Evolutionary conservation across 1,139 yeast genomes (phyloP).

Genomic region (Diutina mesorugosa): DNA sequence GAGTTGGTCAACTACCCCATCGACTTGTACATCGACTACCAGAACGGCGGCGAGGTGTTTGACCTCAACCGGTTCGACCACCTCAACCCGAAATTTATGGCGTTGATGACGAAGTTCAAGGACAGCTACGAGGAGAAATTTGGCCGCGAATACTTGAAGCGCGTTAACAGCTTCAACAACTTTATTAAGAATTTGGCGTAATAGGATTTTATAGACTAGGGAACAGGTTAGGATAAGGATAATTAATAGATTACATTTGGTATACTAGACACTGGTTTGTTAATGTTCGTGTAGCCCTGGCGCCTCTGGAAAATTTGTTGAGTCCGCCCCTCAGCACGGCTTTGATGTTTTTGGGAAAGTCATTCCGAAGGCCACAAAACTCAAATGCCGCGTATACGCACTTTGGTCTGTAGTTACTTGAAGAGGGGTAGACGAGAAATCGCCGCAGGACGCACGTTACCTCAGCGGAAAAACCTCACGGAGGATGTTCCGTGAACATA

Average conservation of each 20-base stretch:
- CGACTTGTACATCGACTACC: conserved; percentile 25
- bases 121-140: neutral
- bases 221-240: neutral
- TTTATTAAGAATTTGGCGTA: conserved; percentile 1
- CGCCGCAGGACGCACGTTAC: neutral
- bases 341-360: neutral
- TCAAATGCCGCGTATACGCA: neutral
- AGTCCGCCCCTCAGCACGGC: neutral
- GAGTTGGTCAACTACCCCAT: conserved; percentile 30
- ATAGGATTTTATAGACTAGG: neutral
- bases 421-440: neutral
- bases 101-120: neutral
- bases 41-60: conserved; percentile 33
- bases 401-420: neutral
- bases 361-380: neutral
- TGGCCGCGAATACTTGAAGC: conserved; percentile 1
- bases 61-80: conserved; percentile 6
- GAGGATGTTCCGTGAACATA: neutral
- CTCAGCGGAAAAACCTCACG: neutral
- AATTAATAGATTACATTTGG: neutral
- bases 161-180: neutral
- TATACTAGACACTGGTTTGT: too few relatives aligned
- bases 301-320: neutral
- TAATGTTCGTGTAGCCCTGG: too few relatives aligned
- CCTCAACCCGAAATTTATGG: neutral